Evolutionary conservation across 2,329 filamentous ascomycete genomes (phyloP), one percentile per base, ranked within the genome.

Genomic region (Drechslerella dactyloides): DNA sequence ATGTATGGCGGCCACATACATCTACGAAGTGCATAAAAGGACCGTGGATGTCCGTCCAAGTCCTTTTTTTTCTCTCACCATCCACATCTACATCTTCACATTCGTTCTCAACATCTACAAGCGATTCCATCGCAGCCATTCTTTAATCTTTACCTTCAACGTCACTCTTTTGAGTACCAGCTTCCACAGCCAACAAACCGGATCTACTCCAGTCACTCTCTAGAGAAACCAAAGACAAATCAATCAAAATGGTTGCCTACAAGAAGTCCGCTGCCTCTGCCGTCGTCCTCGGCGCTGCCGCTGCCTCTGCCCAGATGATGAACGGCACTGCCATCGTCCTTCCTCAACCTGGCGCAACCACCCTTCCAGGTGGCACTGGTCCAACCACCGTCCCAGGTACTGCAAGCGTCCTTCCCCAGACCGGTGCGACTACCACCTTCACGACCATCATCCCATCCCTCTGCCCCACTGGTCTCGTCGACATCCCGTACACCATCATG

Each of bases 181-280:
- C 44, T 27, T 65, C 42, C 54, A 40, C 21, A 53, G 51, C 52
- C 35, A 46, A 10, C 19, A 37, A 30, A 52, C 37, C 56, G 23
- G 30, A 48, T 21, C 19, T 27, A n/a, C 30, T 7, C 42, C 44
- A 4, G 4, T 10, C 4, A 35, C 21, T 58, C 37, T 42, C 33
- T 63, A 60, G 5, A 27, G 37, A 61, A 21, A 2, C 21, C 10
- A 33, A 33, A 33, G 33, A 54, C 21, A 52, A 27, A n/a, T n/a
- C 15, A 40, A 6, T 52, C 55, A 73, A 66, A 73, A 73, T 73
- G 68, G 68, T 73, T 73, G 55, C 60, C 42, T 73, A 61, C 68
- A 73, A 73, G 65, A 69, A 63, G 23, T 72, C 68, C 23, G 51
- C 51, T 51, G 48, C 54, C 52, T 55, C 66, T 10, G 46, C 48